Base-by-base conservation (phyloP, 495 filamentous ascomycete genomes). In the Penicillium parvum region DNA sequence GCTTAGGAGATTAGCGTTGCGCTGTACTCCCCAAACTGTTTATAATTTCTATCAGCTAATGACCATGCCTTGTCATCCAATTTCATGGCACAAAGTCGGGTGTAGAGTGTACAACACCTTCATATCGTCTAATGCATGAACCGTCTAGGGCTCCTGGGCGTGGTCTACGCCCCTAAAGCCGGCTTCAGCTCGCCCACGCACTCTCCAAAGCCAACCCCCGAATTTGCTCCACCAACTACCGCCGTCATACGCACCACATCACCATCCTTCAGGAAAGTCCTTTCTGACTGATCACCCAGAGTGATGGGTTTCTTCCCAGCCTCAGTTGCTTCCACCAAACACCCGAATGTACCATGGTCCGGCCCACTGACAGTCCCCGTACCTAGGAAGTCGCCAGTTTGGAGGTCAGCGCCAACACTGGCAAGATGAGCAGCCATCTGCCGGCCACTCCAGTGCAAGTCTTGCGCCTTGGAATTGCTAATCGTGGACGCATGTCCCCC, bases 351-450 rank as follows among this genome's bases (percentile, higher is more conserved):
- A 5, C 60, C 65, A 3, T 60, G 52, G 3, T 65, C 64, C 2
- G 75, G 72, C 3, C 87, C 87, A 49, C 81, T 86, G 40, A 95
- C 89, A 3, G 89, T 95, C 0, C 89, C 89, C 0, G 84, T 88
- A 4, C 86, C 89, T 14, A 95, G 52, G 16, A 95, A 65, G 52
- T 95, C 89, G 5, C 89, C 89, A 0, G 82, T 73, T 19, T 77
- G 76, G 60, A 95, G 61, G 6, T 78, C 75, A 53, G 87, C 91
- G 8, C 89, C 89, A 8, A 75, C 80, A 21, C 87, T 72, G 3
- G 85, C 78, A 47, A 94, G 85, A 60, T 95, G 88, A 0, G 89
- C 82, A 20, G 88, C 69, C 86, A 95, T 90, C 64, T 95, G 89
- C 6, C 84, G 76, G 52, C 88, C 90, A 7, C 83, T 88, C 77